phyloP scores from a whole-genome alignment of 1,139 yeast species.

The Candida gigantensis region DNA sequence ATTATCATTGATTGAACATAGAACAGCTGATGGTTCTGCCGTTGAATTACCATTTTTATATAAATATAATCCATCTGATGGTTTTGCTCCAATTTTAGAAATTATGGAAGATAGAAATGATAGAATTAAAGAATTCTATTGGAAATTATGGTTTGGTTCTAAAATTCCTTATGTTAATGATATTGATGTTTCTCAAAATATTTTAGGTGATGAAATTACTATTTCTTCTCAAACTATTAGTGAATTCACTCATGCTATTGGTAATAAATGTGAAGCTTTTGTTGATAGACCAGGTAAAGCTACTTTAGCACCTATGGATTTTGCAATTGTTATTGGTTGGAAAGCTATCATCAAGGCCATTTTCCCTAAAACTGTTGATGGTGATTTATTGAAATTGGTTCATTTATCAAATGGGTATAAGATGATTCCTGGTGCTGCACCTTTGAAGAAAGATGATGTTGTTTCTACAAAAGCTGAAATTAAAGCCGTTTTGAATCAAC shows the following conservation, averaged over 20 bases:
- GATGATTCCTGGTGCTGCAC: conserved; percentile 90
- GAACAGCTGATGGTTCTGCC: conserved; percentile 77
- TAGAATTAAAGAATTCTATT: conserved; percentile 93
- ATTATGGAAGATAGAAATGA: conserved; percentile 87
- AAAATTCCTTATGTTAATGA: conserved; percentile 56
- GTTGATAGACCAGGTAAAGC: conserved; percentile 84
- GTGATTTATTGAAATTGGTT: conserved; percentile 90
- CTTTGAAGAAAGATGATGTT: conserved; percentile 84
- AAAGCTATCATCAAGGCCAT: conserved; percentile 95
- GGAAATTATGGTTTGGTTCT: conserved; percentile 95
- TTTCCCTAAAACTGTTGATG: conserved; percentile 95
- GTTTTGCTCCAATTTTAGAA: conserved; percentile 93
- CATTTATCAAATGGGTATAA: conserved; percentile 94
- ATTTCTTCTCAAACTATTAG: conserved; percentile 79
- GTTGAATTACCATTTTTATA: conserved; percentile 77
- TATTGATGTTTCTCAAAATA: conserved; percentile 68
- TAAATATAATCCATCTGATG: conserved; percentile 79
- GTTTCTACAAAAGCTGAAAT: conserved; percentile 83
- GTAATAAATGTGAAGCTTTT: conserved; percentile 95
- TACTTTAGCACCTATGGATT: conserved; percentile 97
- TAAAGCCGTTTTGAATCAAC: conserved; percentile 85
- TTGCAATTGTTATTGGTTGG: conserved; percentile 98
- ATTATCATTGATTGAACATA: conserved; percentile 79
- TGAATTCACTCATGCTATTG: conserved; percentile 95
- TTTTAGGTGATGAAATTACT: conserved; percentile 68